Base-by-base conservation (phyloP, 352 stramenopile species). In the Phytophthora brassicae region DNA sequence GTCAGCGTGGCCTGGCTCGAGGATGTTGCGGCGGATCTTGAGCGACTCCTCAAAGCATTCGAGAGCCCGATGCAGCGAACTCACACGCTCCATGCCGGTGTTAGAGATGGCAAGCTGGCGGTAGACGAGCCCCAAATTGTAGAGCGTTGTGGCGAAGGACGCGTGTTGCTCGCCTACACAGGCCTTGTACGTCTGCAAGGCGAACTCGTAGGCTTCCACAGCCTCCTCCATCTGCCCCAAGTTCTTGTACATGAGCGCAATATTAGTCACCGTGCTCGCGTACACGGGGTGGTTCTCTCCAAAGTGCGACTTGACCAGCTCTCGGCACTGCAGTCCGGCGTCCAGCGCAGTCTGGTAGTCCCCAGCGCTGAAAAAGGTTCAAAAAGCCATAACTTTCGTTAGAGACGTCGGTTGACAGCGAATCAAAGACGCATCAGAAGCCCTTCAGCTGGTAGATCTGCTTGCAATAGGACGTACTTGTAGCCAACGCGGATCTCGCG, bases 241-340 rank as follows among this genome's bases (percentile, higher is more conserved):
- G 62, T 89, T 92, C 74, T 94, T 94, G 72, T 94, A 87, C 84
- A 94, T 93, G 47, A 94, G 81, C 20, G 86, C 86, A 39, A 94
- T 90, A 64, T 94, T 93, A 54, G 84, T 92, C 50, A 94, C 80
- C 36, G 86, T 93, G 51, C 86, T 93, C 9, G 86, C 86, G 38
- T 87, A 94, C 20, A 94, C 86, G 0, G 86, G 82, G 46, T 94
- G 86, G 28, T 72, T 74, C 59, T 91, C 79, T 43, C 86, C 86
- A 47, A 94, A 92, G 57, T 94, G 86, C 36, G 65, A 49, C 60
- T 88, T 74, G 33, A 92, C 82, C 44, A 81, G 39, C 45, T 94
- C 85, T 45, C 85, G 83, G 39, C 85, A 94, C 56, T 88, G 47
- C 33, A 90, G 46, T 1, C 79, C 83, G 24, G 78, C 70, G 42